Evolutionary conservation across 352 stramenopile species (phyloP).

Genomic region (Phytopythium boreale): DNA sequence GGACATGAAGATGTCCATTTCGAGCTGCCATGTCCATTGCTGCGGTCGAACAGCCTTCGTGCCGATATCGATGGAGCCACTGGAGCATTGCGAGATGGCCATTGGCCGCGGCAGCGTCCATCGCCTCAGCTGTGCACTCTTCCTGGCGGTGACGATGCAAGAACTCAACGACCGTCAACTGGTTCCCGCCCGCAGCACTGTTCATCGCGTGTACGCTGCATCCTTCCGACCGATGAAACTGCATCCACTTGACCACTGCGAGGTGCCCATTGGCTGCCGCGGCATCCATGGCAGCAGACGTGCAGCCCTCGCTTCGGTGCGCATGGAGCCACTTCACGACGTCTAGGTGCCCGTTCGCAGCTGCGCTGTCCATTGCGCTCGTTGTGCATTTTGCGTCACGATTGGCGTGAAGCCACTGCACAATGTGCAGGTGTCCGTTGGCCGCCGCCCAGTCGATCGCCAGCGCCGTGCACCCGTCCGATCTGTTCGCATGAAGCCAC

Average conservation of each 20-base stretch:
- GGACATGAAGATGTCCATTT: constrained; percentile 8
- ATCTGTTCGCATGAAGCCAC: constrained; percentile 23
- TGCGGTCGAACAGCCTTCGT: constrained; percentile 2
- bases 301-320: constrained; percentile 27
- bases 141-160: constrained; percentile 30
- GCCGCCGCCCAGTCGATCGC: constrained; percentile 40
- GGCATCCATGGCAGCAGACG: constrained; percentile 27
- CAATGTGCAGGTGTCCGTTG: constrained; percentile 33
- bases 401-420: constrained; percentile 28
- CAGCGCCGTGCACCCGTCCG: constrained; percentile 18
- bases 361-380: constrained; percentile 25
- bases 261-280: constrained; percentile 30
- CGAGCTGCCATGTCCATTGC: constrained; percentile 8
- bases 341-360: constrained; percentile 20
- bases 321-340: constrained; percentile 30
- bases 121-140: constrained; percentile 23
- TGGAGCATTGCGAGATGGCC: constrained; percentile 29
- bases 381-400: constrained; percentile 14
- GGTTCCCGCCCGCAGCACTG: constrained; percentile 14
- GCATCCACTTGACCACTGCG: constrained; percentile 28
- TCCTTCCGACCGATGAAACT: constrained; percentile 25
- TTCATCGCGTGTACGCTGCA: constrained; percentile 29
- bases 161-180: constrained; percentile 30
- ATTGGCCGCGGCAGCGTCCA: constrained; percentile 29
- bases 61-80: constrained; percentile 16